phyloP scores from a whole-genome alignment of 352 stramenopile genomes.

The Globisporangium echinulatum region DNA sequence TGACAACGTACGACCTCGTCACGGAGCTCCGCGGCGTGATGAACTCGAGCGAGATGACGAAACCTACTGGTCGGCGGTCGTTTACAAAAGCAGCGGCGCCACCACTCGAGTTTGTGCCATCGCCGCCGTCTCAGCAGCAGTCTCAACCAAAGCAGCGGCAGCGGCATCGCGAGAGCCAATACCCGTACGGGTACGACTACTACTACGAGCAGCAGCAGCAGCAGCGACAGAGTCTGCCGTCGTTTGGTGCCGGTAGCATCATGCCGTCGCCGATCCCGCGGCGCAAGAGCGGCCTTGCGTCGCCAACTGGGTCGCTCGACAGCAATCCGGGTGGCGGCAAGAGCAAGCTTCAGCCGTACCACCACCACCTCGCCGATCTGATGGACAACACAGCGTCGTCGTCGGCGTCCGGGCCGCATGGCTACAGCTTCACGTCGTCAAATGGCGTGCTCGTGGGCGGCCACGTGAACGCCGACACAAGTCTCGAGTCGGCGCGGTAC shows the following conservation, averaged over 20 bases:
- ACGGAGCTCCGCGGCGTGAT: constrained; percentile 57
- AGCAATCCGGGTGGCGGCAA: background rate
- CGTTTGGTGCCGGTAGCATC: constrained; percentile 3
- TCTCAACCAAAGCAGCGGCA: background rate
- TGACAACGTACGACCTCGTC: constrained; percentile 30
- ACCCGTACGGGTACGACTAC: constrained; percentile 1
- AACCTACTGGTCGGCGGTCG: constrained; percentile 20
- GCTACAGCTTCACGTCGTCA: constrained; percentile 12
- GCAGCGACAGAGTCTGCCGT: constrained; percentile 10
- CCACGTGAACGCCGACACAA: constrained; percentile 9
- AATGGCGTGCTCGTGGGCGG: constrained; percentile 9
- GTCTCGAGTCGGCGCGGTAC: constrained; percentile 11
- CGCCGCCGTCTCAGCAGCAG: constrained; percentile 12
- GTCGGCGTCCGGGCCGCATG: constrained; percentile 4
- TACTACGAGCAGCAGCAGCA: background rate
- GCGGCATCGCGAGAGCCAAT: background rate
- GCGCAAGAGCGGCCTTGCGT: constrained; percentile 4
- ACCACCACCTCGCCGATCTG: background rate
- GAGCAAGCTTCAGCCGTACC: too few species aligned
- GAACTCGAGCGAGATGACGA: constrained; percentile 64
- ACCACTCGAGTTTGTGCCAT: background rate
- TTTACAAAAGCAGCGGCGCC: constrained; percentile 1
- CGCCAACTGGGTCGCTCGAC: constrained; percentile 5
- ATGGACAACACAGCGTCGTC: constrained; percentile 14
- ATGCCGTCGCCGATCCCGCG: constrained; percentile 12